phyloP scores from a whole-genome alignment of 257 asterid genomes.

The Solanum chiquidenum region DNA sequence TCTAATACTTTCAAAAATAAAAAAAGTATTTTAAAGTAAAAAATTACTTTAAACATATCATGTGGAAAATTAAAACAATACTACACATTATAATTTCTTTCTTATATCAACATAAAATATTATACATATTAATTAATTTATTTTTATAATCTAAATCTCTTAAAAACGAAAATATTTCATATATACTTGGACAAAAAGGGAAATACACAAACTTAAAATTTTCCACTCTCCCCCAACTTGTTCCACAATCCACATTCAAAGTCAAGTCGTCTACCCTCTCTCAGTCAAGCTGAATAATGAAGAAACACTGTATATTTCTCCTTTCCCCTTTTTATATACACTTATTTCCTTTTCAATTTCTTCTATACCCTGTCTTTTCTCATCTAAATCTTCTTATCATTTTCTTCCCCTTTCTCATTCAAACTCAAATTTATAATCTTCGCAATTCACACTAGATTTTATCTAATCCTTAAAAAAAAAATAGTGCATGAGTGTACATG shows the following conservation, averaged over 20 bases:
- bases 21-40: too few species aligned
- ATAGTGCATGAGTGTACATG: neutral
- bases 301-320: neutral
- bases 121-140: too few species aligned
- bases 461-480: neutral
- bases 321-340: neutral
- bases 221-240: neutral
- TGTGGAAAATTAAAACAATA: too few species aligned
- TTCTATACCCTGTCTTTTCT: neutral
- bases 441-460: neutral
- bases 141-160: too few species aligned
- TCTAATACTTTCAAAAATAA: too few species aligned
- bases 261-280: constrained; percentile 2
- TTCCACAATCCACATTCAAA: neutral
- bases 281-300: constrained; percentile 5
- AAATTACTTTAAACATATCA: too few species aligned
- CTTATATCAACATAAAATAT: too few species aligned
- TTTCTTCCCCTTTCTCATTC: neutral
- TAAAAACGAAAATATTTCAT: too few species aligned
- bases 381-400: neutral
- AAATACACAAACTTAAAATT: neutral
- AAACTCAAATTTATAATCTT: neutral
- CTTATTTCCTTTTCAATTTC: neutral
- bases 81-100: too few species aligned
- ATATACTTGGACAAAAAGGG: neutral